These are phyloP conservation scores for Trichoderma cornu-damae DNA, from an alignment of 2,329 filamentous ascomycete genomes.

Conservation along the genomic window DNA sequence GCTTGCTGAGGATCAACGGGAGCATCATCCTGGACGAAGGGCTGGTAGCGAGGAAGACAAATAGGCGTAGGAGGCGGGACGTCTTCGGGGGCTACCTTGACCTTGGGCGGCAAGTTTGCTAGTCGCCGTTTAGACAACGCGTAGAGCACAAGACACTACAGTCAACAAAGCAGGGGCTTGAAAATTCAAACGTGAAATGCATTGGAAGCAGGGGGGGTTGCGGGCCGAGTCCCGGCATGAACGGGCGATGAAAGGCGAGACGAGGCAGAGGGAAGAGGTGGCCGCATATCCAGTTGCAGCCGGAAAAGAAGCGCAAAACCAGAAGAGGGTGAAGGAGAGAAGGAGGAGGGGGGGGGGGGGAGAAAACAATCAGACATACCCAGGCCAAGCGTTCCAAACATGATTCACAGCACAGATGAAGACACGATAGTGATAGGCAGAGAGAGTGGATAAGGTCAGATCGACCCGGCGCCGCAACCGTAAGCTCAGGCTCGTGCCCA, in stretches of 20 bases:
- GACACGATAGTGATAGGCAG: background rate
- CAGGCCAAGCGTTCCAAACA: constrained; percentile 18
- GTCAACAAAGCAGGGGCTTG: background rate
- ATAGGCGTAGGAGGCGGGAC: constrained; percentile 54
- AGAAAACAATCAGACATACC: constrained; percentile 8
- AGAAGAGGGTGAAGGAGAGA: background rate
- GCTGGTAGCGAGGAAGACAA: constrained; percentile 44
- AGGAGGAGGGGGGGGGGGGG: background rate
- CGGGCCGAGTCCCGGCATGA: background rate
- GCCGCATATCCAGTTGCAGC: background rate
- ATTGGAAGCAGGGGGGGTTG: background rate
- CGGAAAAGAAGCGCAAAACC: background rate
- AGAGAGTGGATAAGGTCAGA: constrained; percentile 7
- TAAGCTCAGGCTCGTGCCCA: constrained; percentile 3
- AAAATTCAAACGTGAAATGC: background rate
- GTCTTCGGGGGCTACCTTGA: constrained; percentile 42
- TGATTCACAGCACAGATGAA: background rate
- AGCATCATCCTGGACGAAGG: constrained; percentile 32
- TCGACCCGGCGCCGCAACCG: constrained; percentile 5
- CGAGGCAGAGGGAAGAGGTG: background rate
- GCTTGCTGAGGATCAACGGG: constrained; percentile 31
- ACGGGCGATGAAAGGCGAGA: background rate
- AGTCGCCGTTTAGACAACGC: constrained; percentile 11
- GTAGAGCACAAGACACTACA: background rate
- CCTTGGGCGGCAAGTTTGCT: constrained; percentile 25